A percentile compares a stretch with the other conserved stretches of the same genome.
Evolutionary conservation across 1,284 basidiomycete species (phyloP).

Genomic region (Athelia psychrophila): DNA sequence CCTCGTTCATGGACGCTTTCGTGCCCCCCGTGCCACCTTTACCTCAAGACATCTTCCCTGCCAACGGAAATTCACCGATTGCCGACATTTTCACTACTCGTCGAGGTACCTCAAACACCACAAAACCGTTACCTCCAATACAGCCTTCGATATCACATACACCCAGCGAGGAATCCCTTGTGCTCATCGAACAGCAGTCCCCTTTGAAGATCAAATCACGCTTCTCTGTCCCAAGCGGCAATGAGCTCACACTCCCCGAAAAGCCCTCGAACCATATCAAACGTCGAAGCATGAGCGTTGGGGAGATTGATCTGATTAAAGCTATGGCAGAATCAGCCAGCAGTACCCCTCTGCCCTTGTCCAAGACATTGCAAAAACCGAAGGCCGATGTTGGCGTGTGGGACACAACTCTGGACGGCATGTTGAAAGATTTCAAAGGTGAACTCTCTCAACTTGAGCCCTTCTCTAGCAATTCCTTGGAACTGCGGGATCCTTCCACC

Average conservation of each 20-base stretch:
- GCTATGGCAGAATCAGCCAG: conserved; percentile 33
- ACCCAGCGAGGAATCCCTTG: conserved; percentile 1
- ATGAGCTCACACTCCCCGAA: conserved; percentile 15
- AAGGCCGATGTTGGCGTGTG: conserved; percentile 29
- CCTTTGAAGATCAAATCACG: background rate
- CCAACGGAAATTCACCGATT: conserved; percentile 36
- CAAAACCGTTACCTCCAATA: conserved; percentile 66
- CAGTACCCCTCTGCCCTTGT: conserved; percentile 31
- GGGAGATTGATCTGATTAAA: conserved; percentile 61
- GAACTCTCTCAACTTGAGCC: conserved; percentile 65
- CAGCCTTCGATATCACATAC: conserved; percentile 20
- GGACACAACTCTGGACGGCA: conserved; percentile 54
- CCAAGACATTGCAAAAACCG: conserved; percentile 26
- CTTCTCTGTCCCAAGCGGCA: conserved; percentile 19
- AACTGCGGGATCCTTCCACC: conserved; percentile 62
- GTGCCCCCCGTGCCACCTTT: conserved; percentile 73
- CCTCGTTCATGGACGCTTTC: conserved; percentile 45
- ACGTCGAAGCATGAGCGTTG: conserved; percentile 73
- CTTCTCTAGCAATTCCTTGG: conserved; percentile 45
- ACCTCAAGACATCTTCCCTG: conserved; percentile 42
- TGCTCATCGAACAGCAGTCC: background rate
- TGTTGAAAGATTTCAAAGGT: conserved; percentile 68
- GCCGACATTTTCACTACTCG: conserved; percentile 49
- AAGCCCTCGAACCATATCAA: conserved; percentile 37
- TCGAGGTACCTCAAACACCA: conserved; percentile 35